Evolutionary conservation across 306 rosid genomes (phyloP).

Genomic region (Notholithocarpus densiflorus): DNA sequence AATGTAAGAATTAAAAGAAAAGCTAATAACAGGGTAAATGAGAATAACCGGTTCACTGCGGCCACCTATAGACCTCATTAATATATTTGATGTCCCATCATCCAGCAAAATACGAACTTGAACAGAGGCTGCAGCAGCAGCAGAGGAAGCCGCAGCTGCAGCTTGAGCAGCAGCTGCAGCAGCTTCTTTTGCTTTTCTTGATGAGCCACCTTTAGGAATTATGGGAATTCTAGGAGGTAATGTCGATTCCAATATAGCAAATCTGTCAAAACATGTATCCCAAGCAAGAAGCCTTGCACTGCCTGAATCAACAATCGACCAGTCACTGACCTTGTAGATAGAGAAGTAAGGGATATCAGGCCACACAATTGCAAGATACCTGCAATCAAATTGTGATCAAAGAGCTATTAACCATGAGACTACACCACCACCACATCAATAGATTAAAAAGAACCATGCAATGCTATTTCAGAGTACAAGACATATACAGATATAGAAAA

Average conservation of each 20-base stretch:
- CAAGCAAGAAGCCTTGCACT: conserved; percentile 97
- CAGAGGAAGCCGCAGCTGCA: conserved; percentile 96
- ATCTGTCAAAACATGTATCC: conserved; percentile 98
- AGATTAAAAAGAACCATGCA: conserved; percentile 6
- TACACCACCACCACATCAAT: conserved; percentile 13
- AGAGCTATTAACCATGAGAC: conserved; percentile 10
- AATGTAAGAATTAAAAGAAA: conserved; percentile 2
- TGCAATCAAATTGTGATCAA: conserved; percentile 47
- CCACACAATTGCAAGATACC: conserved; percentile 94
- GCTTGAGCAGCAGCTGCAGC: conserved; percentile 97
- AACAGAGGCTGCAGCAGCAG: conserved; percentile 91
- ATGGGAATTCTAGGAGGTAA: conserved; percentile 79
- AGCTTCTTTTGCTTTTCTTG: conserved; percentile 91
- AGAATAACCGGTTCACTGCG: conserved; percentile 81
- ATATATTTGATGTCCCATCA: conserved; percentile 96
- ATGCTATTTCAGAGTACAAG: background rate
- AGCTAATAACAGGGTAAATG: conserved; percentile 10
- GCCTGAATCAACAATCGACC: conserved; percentile 99
- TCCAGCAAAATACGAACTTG: conserved; percentile 98
- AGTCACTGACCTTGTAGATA: conserved; percentile 86
- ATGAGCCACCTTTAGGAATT: conserved; percentile 82
- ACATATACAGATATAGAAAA: background rate
- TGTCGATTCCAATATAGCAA: conserved; percentile 88
- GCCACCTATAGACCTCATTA: conserved; percentile 89
- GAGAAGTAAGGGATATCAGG: conserved; percentile 99